phyloP scores from a whole-genome alignment of 495 filamentous ascomycete genomes.

The Neurospora cerealis region DNA sequence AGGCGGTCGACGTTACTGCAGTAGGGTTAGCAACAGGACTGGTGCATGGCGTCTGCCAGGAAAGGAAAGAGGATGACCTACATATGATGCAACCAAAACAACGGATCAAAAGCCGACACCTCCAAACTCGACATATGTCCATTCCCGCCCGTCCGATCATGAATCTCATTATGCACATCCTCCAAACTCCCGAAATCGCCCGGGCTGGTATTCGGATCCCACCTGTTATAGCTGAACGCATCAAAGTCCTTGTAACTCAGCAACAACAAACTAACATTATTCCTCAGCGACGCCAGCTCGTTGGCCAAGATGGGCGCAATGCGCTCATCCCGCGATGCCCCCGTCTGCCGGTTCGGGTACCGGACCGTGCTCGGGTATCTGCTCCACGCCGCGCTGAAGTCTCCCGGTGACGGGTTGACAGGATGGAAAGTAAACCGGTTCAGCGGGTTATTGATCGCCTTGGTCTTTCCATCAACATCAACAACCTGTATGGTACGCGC shows the following conservation, averaged over 20 bases:
- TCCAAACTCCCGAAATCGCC: slow-evolving; percentile 46
- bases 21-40: too few relatives aligned
- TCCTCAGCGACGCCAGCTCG: slow-evolving; percentile 25
- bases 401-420: slow-evolving; percentile 10
- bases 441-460: slow-evolving; percentile 27
- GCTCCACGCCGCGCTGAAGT: slow-evolving; percentile 19
- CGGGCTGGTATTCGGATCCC: slow-evolving; percentile 28
- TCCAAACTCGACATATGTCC: slow-evolving; percentile 56
- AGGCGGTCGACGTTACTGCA: slow-evolving; percentile 46
- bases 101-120: slow-evolving; percentile 60
- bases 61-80: too few relatives aligned
- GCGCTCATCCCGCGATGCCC: slow-evolving; percentile 29
- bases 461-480: slow-evolving; percentile 21
- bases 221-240: slow-evolving; percentile 47
- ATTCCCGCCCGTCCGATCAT: slow-evolving; percentile 41
- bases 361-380: slow-evolving; percentile 15
- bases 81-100: slow-evolving; percentile 59
- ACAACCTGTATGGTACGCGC: slow-evolving; percentile 28
- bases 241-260: slow-evolving; percentile 47
- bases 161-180: slow-evolving; percentile 54
- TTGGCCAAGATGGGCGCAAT: slow-evolving; percentile 38
- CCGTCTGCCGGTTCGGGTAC: slow-evolving; percentile 9
- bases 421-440: slow-evolving; percentile 26
- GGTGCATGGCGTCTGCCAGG: too few relatives aligned
- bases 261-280: slow-evolving; percentile 44